These are phyloP conservation scores for Russula vinacea DNA, from an alignment of 768 basidiomycete species.

Conservation along the genomic window DNA sequence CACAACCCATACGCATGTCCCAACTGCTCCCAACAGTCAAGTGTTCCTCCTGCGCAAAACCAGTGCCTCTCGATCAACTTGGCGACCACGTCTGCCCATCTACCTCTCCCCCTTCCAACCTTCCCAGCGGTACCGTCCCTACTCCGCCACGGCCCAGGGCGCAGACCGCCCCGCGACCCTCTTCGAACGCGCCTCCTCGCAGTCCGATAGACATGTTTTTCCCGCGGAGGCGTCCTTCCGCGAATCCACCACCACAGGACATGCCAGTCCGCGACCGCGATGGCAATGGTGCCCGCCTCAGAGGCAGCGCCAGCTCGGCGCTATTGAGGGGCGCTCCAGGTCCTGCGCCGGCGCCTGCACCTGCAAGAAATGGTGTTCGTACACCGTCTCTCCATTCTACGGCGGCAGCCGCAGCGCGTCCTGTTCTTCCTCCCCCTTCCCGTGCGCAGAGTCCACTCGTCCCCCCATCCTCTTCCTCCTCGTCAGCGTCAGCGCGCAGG, in stretches of 20 bases:
- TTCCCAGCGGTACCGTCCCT: slow-evolving; percentile 43
- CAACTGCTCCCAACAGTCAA: slow-evolving; percentile 79
- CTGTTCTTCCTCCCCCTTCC: slow-evolving; percentile 4
- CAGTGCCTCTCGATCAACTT: slow-evolving; percentile 69
- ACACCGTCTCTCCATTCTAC: neutral
- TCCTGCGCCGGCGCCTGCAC: neutral
- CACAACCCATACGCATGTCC: slow-evolving; percentile 41
- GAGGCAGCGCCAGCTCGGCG: neutral
- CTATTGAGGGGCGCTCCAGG: slow-evolving; percentile 4
- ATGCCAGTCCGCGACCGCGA: neutral
- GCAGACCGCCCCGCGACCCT: slow-evolving; percentile 9
- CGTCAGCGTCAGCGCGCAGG: neutral
- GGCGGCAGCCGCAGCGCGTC: neutral
- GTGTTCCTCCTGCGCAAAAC: slow-evolving; percentile 72
- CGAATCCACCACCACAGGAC: neutral
- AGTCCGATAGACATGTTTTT: neutral
- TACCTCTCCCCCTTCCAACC: slow-evolving; percentile 28
- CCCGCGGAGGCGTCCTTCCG: neutral
- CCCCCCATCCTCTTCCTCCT: neutral
- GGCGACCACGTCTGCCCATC: slow-evolving; percentile 69
- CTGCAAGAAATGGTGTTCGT: slow-evolving; percentile 12
- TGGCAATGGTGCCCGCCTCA: neutral
- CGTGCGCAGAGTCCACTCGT: slow-evolving; percentile 3
- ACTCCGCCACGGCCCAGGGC: slow-evolving; percentile 26
- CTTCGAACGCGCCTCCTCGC: neutral